These are phyloP conservation scores for Entomortierella lignicola DNA, from an alignment of 192 early-diverging fungal genomes.

Conservation along the genomic window DNA sequence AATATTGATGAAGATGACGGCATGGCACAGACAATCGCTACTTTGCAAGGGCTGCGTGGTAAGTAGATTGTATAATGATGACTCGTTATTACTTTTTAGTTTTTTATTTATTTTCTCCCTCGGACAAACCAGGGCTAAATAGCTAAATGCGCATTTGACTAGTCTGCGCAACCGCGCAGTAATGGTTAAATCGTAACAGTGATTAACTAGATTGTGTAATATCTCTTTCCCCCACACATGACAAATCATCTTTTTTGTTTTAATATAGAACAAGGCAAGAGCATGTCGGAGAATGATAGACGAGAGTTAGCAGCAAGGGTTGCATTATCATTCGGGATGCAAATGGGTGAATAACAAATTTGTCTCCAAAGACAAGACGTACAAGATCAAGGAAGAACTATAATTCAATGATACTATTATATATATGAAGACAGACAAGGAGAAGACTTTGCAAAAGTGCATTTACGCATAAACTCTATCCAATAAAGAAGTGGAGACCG, in stretches of 20 bases:
- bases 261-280: slow-evolving; percentile 59
- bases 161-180: slow-evolving; percentile 1
- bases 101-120: too few species aligned
- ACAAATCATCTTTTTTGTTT: not conserved
- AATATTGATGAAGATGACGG: slow-evolving; percentile 65
- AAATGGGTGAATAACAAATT: slow-evolving; percentile 41
- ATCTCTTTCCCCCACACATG: too few species aligned
- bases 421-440: too few species aligned
- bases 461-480: too few species aligned
- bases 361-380: too few species aligned
- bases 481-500: too few species aligned
- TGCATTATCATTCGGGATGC: slow-evolving; percentile 65
- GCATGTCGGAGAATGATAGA: slow-evolving; percentile 64
- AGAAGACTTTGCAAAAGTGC: too few species aligned
- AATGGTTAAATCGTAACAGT: not conserved
- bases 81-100: too few species aligned
- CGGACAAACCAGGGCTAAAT: not conserved
- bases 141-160: not conserved
- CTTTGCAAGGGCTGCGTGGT: slow-evolving; percentile 65
- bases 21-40: slow-evolving; percentile 59
- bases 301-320: slow-evolving; percentile 66
- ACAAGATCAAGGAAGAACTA: too few species aligned
- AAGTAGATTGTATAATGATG: too few species aligned
- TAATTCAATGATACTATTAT: too few species aligned
- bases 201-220: too few species aligned